These are phyloP conservation scores for Aspergillus sparsus DNA, from an alignment of 495 filamentous ascomycete species.

Conservation along the genomic window DNA sequence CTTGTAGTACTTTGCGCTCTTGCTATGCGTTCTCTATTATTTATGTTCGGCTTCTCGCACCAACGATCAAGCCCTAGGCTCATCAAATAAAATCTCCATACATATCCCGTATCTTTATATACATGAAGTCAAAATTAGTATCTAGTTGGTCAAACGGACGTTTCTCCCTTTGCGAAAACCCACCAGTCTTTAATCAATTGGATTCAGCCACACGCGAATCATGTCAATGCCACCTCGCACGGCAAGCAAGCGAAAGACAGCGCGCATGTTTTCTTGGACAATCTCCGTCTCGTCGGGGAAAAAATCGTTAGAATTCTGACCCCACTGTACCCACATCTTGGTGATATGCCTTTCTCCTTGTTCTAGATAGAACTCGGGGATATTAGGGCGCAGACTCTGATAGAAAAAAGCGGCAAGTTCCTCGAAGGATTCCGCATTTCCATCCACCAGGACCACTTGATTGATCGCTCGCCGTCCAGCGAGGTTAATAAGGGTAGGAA, in stretches of 20 bases:
- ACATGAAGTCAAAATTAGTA: too few relatives aligned
- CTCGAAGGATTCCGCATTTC: not conserved
- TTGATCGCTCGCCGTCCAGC: not conserved
- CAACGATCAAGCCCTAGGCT: too few relatives aligned
- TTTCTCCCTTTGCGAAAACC: too few relatives aligned
- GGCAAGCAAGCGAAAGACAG: not conserved
- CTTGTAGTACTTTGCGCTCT: too few relatives aligned
- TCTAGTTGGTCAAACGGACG: too few relatives aligned
- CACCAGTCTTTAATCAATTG: conserved; percentile 5
- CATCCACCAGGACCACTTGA: not conserved
- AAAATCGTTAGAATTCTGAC: not conserved
- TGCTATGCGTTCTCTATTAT: too few relatives aligned
- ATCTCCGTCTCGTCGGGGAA: conserved; percentile 6
- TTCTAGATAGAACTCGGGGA: conserved; percentile 12
- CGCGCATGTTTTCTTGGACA: not conserved
- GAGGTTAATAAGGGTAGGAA: not conserved
- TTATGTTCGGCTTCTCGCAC: too few relatives aligned
- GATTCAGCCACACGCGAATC: conserved; percentile 12
- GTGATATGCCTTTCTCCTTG: conserved; percentile 3
- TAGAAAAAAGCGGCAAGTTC: conserved; percentile 1
- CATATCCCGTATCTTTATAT: too few relatives aligned
- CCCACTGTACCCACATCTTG: conserved; percentile 10
- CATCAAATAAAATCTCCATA: too few relatives aligned
- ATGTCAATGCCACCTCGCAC: conserved; percentile 1
- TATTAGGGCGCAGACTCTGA: conserved; percentile 4